Base-by-base conservation (phyloP, 1,139 yeast species). In the Lodderomyces pseudojiufengensis region DNA sequence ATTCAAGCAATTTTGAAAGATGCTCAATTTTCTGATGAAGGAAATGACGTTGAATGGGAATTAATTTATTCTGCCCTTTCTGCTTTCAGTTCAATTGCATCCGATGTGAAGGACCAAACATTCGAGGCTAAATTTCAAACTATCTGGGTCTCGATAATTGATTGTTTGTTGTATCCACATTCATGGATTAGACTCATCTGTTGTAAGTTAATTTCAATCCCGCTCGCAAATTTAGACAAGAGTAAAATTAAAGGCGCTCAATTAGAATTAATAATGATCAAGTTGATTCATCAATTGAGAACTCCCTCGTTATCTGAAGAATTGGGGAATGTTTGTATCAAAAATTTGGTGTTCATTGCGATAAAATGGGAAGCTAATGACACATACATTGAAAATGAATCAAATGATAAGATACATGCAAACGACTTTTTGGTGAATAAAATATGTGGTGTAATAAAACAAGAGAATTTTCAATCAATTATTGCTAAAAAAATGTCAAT, bases 161-260 rank as follows among this genome's bases (percentile, higher is more conserved):
- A 70, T 9, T 63, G 79, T 18, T 64, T 88, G 43, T 63, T 90
- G 36, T 92, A 77, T 56, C 97, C 97, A 2, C 97, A 90, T 56
- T 73, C 95, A 0, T 90, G 97, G 97, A 84, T 90, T 9, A 77
- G 97, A 51, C 66, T 84, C 38, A 65, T 76, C 4, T 63, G 95
- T 0, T 65, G 83, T n/a, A 69, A 90, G 35, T 63, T 87, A 32
- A 57, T 80, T 27, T 79, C 81, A 1, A 53, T 63, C 3, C 54
- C 82, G 32, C 61, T 84, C 34, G 51, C 68, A 3, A 70, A 70
- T 39, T 42, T 65, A 27, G 67, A 62, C 12, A 41, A 64, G 28
- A 32, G 35, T 20, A 32, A 32, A 11, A 11, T 32, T 9, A 66
- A 63, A 12, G 53, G 57, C 5, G 48, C 64, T 16, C 63, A 64